Evolutionary conservation across 1,139 yeast genomes (phyloP), one percentile per base, ranked within the genome.

Genomic region (Candida sanyaensis): DNA sequence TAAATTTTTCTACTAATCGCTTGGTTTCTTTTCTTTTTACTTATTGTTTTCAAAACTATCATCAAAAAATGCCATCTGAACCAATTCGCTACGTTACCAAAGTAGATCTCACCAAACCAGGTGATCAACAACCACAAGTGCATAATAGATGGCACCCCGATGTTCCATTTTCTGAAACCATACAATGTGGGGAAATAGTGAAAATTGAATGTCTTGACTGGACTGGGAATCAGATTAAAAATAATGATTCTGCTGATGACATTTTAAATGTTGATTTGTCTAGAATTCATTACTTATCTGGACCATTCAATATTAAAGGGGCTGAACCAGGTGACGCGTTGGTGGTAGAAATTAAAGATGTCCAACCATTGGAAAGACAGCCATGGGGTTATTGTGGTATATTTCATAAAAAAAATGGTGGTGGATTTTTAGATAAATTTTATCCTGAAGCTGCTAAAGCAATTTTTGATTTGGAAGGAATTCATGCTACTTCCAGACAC

Each of bases 121-220:
- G 78, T 5, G 67, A 67, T 53, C 70, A 66, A 40, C 81, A 77
- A 56, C 69, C 71, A 13, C 74, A 75, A 30, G 58, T 75, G 34
- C 81, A 77, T 62, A 77, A 77, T 55, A 64, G 81, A 55, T 77
- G 81, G 81, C 81, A 77, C 54, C 81, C 81, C 4, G 80, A 75
- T 46, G 62, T 77, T 32, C 81, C 81, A 26, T 59, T 60, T 44
- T 57, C 69, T 32, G 71, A 62, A 43, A 65, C 67, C 8, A 69
- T 77, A 44, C 53, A 62, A 41, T 78, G 66, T 26, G 74, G 74
- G 7, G 75, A 73, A 52, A 63, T 75, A 4, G 75, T 73, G 50
- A 76, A 75, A 51, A 63, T 76, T 34, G 81, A 77, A 54, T 77
- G 81, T 49, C 63, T 77, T 43, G 82, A 77, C 51, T 77, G 81